These are phyloP conservation scores for Cudoniella acicularis DNA, from an alignment of 495 filamentous ascomycete genomes.

Conservation along the genomic window DNA sequence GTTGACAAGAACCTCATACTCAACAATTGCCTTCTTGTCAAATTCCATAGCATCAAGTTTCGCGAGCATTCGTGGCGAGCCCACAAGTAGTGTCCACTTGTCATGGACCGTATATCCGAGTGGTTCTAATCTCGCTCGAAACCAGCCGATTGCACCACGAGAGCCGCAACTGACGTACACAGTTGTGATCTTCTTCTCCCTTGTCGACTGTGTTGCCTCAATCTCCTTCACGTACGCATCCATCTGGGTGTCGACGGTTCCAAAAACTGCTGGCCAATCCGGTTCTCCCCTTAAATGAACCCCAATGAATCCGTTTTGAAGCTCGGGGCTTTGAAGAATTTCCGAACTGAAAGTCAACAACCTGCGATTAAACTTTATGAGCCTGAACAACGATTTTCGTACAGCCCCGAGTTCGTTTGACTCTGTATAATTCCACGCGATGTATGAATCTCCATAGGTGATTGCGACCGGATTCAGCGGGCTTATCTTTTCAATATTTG, in stretches of 20 bases:
- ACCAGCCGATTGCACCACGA: neutral
- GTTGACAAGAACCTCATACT: slow-evolving; percentile 3
- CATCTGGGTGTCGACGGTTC: slow-evolving; percentile 1
- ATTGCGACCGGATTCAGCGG: neutral
- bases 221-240: neutral
- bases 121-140: slow-evolving; percentile 3
- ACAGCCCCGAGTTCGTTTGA: neutral
- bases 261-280: slow-evolving; percentile 9
- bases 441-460: slow-evolving; percentile 6
- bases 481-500: too few relatives aligned
- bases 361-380: neutral
- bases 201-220: neutral
- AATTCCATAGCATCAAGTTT: slow-evolving; percentile 1
- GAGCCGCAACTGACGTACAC: slow-evolving; percentile 11
- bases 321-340: neutral
- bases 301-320: slow-evolving; percentile 6
- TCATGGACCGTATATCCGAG: slow-evolving; percentile 9
- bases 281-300: slow-evolving; percentile 8
- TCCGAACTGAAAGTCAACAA: neutral
- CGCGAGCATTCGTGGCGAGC: neutral
- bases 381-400: slow-evolving; percentile 7
- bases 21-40: slow-evolving; percentile 13
- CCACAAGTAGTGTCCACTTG: slow-evolving; percentile 9
- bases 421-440: slow-evolving; percentile 7
- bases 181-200: neutral